Evolutionary conservation across 1,284 basidiomycete genomes (phyloP), one percentile per base, ranked within the genome.

Genomic region (Irpex rosettiformis): DNA sequence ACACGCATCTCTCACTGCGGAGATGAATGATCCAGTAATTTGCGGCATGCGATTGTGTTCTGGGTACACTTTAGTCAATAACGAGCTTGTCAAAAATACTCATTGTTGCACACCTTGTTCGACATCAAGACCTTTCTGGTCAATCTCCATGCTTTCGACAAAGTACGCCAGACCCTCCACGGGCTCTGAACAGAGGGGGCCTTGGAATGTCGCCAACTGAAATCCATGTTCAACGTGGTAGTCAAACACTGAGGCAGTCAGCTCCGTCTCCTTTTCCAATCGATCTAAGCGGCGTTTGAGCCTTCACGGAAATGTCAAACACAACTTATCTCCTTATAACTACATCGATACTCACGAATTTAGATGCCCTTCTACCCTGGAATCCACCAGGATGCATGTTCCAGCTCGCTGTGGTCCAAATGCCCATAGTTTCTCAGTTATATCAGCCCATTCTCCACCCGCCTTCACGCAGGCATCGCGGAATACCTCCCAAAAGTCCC

Each of bases 131-230:
- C 79, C 80, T 28, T 81, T 81, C 59, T 74, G 74, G 61, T 92
- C 84, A 18, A 96, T 75, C 40, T 83, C 78, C 8, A 96, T 71
- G 18, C 75, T 77, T 71, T 98, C 94, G 2, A 99, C 82, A 63
- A 96, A 91, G 75, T 91, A 99, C 0, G 89, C 94, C 76, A 99
- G 77, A 0, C 96, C 97, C 62, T 96, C 89, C 16, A 98, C 86
- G 1, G 97, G 97, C 71, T 99, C 97, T 5, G 89, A 91, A 65
- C 97, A 99, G 24, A 99, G 73, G 5, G 97, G 97, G 0, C 97
- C 97, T 72, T 96, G 92, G 69, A 93, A 90, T 0, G 90, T 92
- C 2, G 96, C 95, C 48, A 98, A 82, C 74, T 98, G 96, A 76
- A 99, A 99, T 1, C 96, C 97, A 2, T 89, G 89, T 71, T 98